phyloP scores from a whole-genome alignment of 495 filamentous ascomycete species.

The Xylaria bambusicola region DNA sequence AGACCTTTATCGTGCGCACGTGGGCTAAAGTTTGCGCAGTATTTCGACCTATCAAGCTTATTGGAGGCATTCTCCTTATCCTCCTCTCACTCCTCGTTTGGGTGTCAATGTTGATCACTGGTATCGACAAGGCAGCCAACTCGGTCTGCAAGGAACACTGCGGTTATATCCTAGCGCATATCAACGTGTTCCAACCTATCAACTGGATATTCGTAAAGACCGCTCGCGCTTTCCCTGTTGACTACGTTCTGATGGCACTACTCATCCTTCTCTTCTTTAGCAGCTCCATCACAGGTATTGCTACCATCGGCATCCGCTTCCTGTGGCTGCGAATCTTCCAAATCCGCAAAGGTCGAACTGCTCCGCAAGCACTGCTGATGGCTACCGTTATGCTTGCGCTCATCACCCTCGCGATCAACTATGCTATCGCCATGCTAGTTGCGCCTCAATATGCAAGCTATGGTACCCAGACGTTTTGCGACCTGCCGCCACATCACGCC shows the following conservation, averaged over 20 bases:
- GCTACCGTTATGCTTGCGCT: conserved; percentile 88
- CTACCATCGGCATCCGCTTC: conserved; percentile 88
- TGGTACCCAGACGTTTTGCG: conserved; percentile 92
- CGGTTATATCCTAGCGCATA: conserved; percentile 89
- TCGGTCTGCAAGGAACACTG: conserved; percentile 87
- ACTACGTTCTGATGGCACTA: conserved; percentile 84
- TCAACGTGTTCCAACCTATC: conserved; percentile 91
- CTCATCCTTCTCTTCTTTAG: conserved; percentile 84
- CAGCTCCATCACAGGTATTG: conserved; percentile 81
- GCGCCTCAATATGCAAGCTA: conserved; percentile 94
- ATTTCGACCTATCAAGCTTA: conserved; percentile 78
- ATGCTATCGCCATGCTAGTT: conserved; percentile 84
- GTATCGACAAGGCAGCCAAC: conserved; percentile 94
- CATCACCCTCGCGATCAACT: conserved; percentile 86
- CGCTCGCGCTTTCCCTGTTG: conserved; percentile 83
- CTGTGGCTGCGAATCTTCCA: conserved; percentile 91
- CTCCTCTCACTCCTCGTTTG: conserved; percentile 71
- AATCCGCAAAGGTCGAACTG: conserved; percentile 83
- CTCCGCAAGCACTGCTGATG: conserved; percentile 89
- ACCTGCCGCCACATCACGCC: conserved; percentile 56
- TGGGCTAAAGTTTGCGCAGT: conserved; percentile 80
- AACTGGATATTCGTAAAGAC: conserved; percentile 88
- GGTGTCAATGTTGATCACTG: conserved; percentile 91
- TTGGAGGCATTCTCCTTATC: conserved; percentile 79
- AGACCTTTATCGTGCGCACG: conserved; percentile 63